These are phyloP conservation scores for Fusarium luffae DNA, from an alignment of 2,329 filamentous ascomycete genomes.

Conservation along the genomic window DNA sequence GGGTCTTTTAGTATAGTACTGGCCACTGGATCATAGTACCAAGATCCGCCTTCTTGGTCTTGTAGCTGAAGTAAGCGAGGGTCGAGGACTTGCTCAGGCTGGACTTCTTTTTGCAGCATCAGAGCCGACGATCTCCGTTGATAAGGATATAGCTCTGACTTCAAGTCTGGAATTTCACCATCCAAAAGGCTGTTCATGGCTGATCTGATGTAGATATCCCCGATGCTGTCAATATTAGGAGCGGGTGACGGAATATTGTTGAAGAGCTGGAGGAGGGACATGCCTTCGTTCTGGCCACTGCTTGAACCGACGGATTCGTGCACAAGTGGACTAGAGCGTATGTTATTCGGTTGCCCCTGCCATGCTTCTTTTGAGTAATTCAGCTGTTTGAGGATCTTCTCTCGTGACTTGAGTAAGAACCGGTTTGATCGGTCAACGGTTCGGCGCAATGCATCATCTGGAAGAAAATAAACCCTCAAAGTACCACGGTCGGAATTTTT, in stretches of 20 bases:
- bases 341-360: conserved; percentile 55
- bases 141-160: conserved; percentile 77
- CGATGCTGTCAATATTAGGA: conserved; percentile 63
- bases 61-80: conserved; percentile 72
- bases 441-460: conserved; percentile 70
- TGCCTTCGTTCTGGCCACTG: conserved; percentile 50
- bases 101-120: conserved; percentile 85
- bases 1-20: conserved; percentile 73
- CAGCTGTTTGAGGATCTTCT: conserved; percentile 61
- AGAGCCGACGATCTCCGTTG: conserved; percentile 82
- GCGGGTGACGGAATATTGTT: conserved; percentile 77
- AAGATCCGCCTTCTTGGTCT: conserved; percentile 71
- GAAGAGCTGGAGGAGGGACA: conserved; percentile 76
- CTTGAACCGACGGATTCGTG: conserved; percentile 37
- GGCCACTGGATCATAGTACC: conserved; percentile 76
- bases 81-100: conserved; percentile 73
- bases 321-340: conserved; percentile 9
- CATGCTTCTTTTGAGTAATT: conserved; percentile 68
- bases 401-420: conserved; percentile 58
- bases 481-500: conserved; percentile 42
- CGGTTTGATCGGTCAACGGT: conserved; percentile 61
- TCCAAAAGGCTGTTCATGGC: conserved; percentile 67
- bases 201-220: conserved; percentile 61
- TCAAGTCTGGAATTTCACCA: conserved; percentile 66
- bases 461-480: conserved; percentile 70